Percentiles rank a stretch among this genome's conserved stretches.
Conservation (phyloP, 495 filamentous ascomycete genomes). For the Stereocaulon alpinum region DNA sequence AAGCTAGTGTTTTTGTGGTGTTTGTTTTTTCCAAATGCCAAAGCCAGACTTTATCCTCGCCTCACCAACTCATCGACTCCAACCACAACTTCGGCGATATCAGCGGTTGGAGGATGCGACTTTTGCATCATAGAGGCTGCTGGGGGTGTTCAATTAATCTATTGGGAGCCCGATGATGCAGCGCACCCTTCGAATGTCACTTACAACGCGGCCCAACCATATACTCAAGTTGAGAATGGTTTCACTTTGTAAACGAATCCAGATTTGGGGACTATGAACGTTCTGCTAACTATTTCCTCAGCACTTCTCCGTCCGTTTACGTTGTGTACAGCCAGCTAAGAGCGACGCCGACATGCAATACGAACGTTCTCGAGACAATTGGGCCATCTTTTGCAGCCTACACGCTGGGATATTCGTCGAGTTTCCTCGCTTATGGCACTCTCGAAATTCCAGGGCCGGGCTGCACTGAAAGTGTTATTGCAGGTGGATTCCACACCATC, state of each 20-base stretch:
- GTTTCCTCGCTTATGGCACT: slow-evolving; percentile 17
- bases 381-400: slow-evolving; percentile 15
- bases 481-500: slow-evolving; percentile 12
- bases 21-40: not conserved
- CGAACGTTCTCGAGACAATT: slow-evolving; percentile 5
- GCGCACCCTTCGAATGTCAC: slow-evolving; percentile 4
- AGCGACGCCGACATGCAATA: slow-evolving; percentile 12
- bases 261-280: too few relatives aligned
- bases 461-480: slow-evolving; percentile 7
- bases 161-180: slow-evolving; percentile 11
- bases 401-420: slow-evolving; percentile 12
- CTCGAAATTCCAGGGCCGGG: not conserved
- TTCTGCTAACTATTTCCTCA: not conserved
- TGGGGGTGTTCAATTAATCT: slow-evolving; percentile 11
- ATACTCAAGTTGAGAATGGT: slow-evolving; percentile 14
- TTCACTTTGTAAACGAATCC: slow-evolving; percentile 13
- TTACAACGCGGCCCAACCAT: not conserved
- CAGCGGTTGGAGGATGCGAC: not conserved
- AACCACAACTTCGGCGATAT: not conserved
- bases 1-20: not conserved
- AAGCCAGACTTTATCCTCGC: not conserved
- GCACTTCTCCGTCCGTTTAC: slow-evolving; percentile 19
- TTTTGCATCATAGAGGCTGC: slow-evolving; percentile 15
- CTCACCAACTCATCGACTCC: not conserved
- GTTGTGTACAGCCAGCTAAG: slow-evolving; percentile 14